Base-by-base conservation (phyloP, 1,284 basidiomycete species). In the Dichomitus squalens region DNA sequence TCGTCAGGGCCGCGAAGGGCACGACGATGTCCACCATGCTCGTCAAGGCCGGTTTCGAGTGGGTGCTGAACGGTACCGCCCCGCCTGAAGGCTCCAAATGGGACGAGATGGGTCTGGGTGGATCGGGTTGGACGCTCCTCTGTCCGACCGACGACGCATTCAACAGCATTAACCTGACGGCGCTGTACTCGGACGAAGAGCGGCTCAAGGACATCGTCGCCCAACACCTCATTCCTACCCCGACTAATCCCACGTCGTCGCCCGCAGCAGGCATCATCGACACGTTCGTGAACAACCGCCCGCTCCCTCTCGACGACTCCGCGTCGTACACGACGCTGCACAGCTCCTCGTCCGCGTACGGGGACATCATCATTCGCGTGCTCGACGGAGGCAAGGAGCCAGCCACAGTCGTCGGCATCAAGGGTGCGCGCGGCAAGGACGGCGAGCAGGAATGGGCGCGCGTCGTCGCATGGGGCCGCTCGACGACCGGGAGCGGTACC, bases 121-220 rank as follows among this genome's bases (percentile, higher is more conserved):
- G 80, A 59, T 72, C 77, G 47, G 79, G 92, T 60, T 90, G 90
- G 90, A 95, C 93, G 1, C 72, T 99, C 1, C 80, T 99, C 4
- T 93, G 92, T 64, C 97, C 97, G 1, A 88, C 86, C 1, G 97
- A 99, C 68, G 87, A 90, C 58, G 95, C 96, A 0, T 97, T 98
- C 79, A 90, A 94, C 63, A 77, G 83, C n/a, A 75, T 92, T 68
- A 96, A 99, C 73, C 74, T 98, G 49, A 95, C 95, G 0, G 75
- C 79, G 58, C 81, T 98, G 54, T 87, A 90, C 59, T 78, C 82
- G 27, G 82, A 95, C 68, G 66, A 75, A 4, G 78, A 84, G 2
- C 73, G 72, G 0, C 79, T 98, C 31, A 79, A 81, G 39, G 76
- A 77, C 4, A 86, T 98, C 20, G 88, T 98, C 54, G 81, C 85